A percentile compares a stretch with the other conserved stretches of the same genome.
phyloP scores from a whole-genome alignment of 1,284 basidiomycete species.

The Tylopilus orsonianus region DNA sequence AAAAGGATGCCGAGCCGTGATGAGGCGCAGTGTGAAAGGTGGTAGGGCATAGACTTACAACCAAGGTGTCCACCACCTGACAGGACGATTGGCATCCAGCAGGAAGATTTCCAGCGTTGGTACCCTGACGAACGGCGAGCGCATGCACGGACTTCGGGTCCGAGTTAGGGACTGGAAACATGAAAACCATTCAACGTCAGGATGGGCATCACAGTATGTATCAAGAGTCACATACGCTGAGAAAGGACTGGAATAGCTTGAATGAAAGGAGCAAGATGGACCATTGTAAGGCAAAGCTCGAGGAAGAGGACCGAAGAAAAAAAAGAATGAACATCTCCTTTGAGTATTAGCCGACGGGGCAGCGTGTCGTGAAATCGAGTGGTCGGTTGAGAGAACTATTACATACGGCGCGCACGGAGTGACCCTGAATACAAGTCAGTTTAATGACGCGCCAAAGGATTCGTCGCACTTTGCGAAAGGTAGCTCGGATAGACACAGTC shows the following conservation, averaged over 20 bases:
- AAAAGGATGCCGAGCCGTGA: too few species aligned
- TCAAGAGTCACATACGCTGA: slow-evolving; percentile 13
- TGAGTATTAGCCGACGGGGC: not conserved
- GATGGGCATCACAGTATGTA: not conserved
- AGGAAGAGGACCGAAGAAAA: not conserved
- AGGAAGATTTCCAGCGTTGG: slow-evolving; percentile 12
- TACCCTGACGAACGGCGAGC: slow-evolving; percentile 22
- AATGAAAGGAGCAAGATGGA: slow-evolving; percentile 23
- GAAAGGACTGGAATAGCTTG: slow-evolving; percentile 11
- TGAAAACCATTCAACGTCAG: not conserved
- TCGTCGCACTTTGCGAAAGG: too few species aligned
- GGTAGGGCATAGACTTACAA: slow-evolving; percentile 12
- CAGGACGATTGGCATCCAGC: slow-evolving; percentile 25
- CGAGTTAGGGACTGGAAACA: slow-evolving; percentile 1
- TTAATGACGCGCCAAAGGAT: too few species aligned
- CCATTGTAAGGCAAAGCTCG: slow-evolving; percentile 17
- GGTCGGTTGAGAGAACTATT: not conserved
- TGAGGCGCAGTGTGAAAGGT: not conserved
- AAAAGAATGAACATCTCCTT: not conserved
- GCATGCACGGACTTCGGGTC: slow-evolving; percentile 1
- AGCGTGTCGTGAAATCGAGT: not conserved
- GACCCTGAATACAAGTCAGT: too few species aligned
- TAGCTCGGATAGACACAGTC: too few species aligned
- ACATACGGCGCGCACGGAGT: too few species aligned
- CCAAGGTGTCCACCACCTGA: slow-evolving; percentile 18